phyloP scores from a whole-genome alignment of 805 yeast species.

The Teunomyces tritomae region DNA sequence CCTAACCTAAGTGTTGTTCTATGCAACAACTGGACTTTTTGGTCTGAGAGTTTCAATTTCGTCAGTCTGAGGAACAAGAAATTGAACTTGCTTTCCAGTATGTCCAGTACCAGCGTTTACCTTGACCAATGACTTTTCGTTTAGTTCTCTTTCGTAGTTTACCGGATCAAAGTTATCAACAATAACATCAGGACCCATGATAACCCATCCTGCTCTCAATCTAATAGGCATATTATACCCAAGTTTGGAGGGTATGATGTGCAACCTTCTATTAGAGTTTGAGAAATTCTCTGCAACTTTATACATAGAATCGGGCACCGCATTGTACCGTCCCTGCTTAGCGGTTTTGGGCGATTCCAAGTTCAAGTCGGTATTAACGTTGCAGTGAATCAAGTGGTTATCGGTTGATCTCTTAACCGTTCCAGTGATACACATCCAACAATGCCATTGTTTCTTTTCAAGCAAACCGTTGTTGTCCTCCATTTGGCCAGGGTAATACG shows the following conservation, averaged over 20 bases:
- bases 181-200: slow-evolving; percentile 79
- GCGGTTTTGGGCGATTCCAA: slow-evolving; percentile 45
- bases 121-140: slow-evolving; percentile 29
- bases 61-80: slow-evolving; percentile 57
- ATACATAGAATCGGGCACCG: slow-evolving; percentile 70
- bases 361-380: slow-evolving; percentile 83
- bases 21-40: slow-evolving; percentile 56
- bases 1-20: neutral
- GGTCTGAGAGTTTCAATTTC: slow-evolving; percentile 84
- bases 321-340: slow-evolving; percentile 14
- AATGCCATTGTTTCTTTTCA: slow-evolving; percentile 87
- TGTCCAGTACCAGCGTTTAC: slow-evolving; percentile 14
- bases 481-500: slow-evolving; percentile 53
- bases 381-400: slow-evolving; percentile 83
- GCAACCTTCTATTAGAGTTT: slow-evolving; percentile 75
- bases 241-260: slow-evolving; percentile 73
- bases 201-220: slow-evolving; percentile 86
- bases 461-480: slow-evolving; percentile 45
- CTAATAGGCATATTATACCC: slow-evolving; percentile 63
- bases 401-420: slow-evolving; percentile 86
- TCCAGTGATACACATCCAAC: slow-evolving; percentile 97
- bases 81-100: slow-evolving; percentile 41
- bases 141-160: slow-evolving; percentile 30
- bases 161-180: slow-evolving; percentile 59
- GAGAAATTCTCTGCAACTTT: slow-evolving; percentile 86